Conservation (phyloP, 2,329 filamentous ascomycete genomes). For the Colletotrichum sp. region DNA sequence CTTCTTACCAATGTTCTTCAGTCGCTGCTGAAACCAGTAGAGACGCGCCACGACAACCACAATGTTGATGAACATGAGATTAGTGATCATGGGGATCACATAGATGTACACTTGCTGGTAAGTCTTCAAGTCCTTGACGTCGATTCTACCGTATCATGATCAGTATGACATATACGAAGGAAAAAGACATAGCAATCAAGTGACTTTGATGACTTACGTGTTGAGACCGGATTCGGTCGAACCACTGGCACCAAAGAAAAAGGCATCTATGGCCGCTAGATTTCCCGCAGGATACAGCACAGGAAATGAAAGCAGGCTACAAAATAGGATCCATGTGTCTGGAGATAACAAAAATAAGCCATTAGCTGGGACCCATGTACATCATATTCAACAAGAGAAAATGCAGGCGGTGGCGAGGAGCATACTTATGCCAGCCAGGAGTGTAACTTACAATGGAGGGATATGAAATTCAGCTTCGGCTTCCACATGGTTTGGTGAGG, state of each 20-base stretch:
- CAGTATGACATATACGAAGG: neutral
- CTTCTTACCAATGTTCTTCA: constrained; percentile 40
- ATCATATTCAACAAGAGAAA: neutral
- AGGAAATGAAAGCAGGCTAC: neutral
- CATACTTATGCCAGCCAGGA: neutral
- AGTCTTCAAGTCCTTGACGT: constrained; percentile 50
- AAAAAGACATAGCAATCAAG: neutral
- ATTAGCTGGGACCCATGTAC: neutral
- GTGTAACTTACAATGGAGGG: neutral
- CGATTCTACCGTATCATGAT: constrained; percentile 39
- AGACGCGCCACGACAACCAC: constrained; percentile 52
- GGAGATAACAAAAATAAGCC: no score
- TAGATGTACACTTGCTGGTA: constrained; percentile 60
- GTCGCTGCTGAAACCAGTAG: constrained; percentile 51
- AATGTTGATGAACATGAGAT: constrained; percentile 54
- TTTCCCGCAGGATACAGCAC: constrained; percentile 33
- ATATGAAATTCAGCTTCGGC: neutral
- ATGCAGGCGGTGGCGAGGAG: neutral
- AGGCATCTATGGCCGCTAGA: constrained; percentile 48
- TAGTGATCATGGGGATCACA: constrained; percentile 51
- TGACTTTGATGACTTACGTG: constrained; percentile 36
- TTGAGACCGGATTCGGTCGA: constrained; percentile 57
- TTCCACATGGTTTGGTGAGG: neutral
- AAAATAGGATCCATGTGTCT: neutral
- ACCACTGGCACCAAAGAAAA: constrained; percentile 53